phyloP scores from a whole-genome alignment of 148 eudicot species.

The Pharnaceum exiguum region DNA sequence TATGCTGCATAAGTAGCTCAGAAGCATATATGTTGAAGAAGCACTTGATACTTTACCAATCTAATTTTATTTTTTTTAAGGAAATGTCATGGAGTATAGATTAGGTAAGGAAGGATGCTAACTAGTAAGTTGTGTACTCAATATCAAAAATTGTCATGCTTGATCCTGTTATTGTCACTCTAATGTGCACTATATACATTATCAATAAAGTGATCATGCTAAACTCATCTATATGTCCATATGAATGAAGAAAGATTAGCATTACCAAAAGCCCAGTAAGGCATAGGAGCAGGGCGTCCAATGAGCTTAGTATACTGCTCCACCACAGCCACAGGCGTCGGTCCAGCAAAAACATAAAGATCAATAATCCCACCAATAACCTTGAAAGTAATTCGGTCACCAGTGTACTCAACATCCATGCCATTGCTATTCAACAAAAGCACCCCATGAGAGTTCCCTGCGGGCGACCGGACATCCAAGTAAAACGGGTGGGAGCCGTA shows the following conservation, averaged over 20 bases:
- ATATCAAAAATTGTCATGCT: too few relatives aligned
- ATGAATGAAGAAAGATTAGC: not conserved
- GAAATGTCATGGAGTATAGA: too few relatives aligned
- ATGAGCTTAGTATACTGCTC: conserved; percentile 71
- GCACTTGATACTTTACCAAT: too few relatives aligned
- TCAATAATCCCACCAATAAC: conserved; percentile 81
- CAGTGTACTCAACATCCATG: conserved; percentile 73
- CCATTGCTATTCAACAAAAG: conserved; percentile 78
- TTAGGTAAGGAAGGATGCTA: too few relatives aligned
- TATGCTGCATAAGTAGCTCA: too few relatives aligned
- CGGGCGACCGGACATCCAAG: conserved; percentile 55
- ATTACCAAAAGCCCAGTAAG: conserved; percentile 90
- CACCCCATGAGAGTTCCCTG: conserved; percentile 62
- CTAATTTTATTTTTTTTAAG: too few relatives aligned
- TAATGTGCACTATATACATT: too few relatives aligned
- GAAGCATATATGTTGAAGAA: too few relatives aligned
- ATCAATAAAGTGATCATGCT: too few relatives aligned
- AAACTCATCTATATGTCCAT: too few relatives aligned
- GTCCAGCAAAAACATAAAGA: conserved; percentile 67
- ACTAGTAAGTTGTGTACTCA: too few relatives aligned
- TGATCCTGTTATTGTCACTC: too few relatives aligned
- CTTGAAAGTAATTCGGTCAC: conserved; percentile 67
- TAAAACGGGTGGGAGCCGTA: conserved; percentile 89
- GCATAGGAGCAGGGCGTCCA: conserved; percentile 88
- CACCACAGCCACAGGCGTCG: conserved; percentile 42